Base-by-base conservation (phyloP, 2,329 filamentous ascomycete genomes). In the Tolypocladium cylindrosporum region DNA sequence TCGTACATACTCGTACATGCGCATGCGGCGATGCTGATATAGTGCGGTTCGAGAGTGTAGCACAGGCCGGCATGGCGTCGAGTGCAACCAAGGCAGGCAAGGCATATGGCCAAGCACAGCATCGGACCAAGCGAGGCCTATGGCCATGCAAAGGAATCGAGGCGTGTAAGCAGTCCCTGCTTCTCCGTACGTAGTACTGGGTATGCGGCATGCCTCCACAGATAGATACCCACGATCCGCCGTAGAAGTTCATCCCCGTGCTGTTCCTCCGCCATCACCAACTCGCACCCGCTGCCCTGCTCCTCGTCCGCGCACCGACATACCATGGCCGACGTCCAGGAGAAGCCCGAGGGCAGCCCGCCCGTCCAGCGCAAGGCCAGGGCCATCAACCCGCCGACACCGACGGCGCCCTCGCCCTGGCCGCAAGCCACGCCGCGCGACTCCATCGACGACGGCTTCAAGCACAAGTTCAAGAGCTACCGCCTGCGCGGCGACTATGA, bases 401-500 rank as follows among this genome's bases (percentile, higher is more conserved):
- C 37, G 27, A 10, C 39, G 9, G 34, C 55, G 16, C 40, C 52
- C 1, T 58, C 58, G 16, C 45, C 54, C 40, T 54, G 14, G 55
- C 43, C 21, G 27, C 27, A 11, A n/a, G 34, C 41, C 43, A 48
- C 34, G 51, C 53, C 55, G 54, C 41, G 50, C 31, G 5, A 45
- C 50, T 60, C 58, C 21, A 34, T 56, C 13, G 55, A 63, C 39
- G 48, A 56, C 13, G 55, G 55, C 19, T 48, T 43, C 19, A 62
- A 57, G 37, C 59, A 53, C 51, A 57, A 56, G 40, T 74, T 74
- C 64, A 69, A 67, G 60, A 71, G 67, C 60, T 70, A 71, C 58
- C 69, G 71, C 4, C 64, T 75, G 31, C 61, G 61, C 40, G 62
- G 62, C 16, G 65, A 67, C 16, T 72, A 73, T 60, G 70, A 73